A percentile compares a stretch with the other conserved stretches of the same genome.
These are phyloP conservation scores for Sedum album DNA, from an alignment of 164 flowering plant genomes.

Conservation along the genomic window DNA sequence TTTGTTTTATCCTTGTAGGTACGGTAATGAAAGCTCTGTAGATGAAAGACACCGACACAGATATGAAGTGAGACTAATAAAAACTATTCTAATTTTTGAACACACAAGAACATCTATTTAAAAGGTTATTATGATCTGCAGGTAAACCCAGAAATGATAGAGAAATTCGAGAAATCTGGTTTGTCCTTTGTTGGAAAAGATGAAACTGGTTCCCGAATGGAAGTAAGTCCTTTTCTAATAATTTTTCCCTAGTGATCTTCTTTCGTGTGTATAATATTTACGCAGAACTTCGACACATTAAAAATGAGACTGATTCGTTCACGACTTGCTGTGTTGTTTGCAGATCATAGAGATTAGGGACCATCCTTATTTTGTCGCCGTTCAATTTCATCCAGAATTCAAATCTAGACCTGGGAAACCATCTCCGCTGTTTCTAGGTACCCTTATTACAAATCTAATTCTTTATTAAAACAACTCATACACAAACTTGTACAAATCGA, in stretches of 20 bases:
- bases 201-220: constrained; percentile 26
- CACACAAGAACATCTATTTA: not conserved
- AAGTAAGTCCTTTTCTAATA: not conserved
- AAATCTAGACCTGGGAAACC: constrained; percentile 90
- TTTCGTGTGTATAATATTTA: not conserved
- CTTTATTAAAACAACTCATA: not conserved
- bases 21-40: constrained; percentile 15
- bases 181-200: constrained; percentile 79
- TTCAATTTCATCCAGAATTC: constrained; percentile 92
- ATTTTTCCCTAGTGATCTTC: not conserved
- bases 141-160: constrained; percentile 79
- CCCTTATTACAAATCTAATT: not conserved
- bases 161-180: constrained; percentile 66
- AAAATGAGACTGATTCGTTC: not conserved
- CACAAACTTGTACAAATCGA: not conserved
- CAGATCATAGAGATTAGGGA: constrained; percentile 72
- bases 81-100: not conserved
- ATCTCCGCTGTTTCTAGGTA: constrained; percentile 85
- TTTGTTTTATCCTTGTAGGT: not conserved
- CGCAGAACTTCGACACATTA: not conserved
- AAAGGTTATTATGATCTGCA: constrained; percentile 15
- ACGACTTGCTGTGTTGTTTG: constrained; percentile 6
- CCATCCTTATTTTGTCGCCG: constrained; percentile 85
- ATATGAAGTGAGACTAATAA: not conserved
- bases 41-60: not conserved